These are phyloP conservation scores for Pythium sp. DNA, from an alignment of 352 stramenopile genomes.

Conservation along the genomic window DNA sequence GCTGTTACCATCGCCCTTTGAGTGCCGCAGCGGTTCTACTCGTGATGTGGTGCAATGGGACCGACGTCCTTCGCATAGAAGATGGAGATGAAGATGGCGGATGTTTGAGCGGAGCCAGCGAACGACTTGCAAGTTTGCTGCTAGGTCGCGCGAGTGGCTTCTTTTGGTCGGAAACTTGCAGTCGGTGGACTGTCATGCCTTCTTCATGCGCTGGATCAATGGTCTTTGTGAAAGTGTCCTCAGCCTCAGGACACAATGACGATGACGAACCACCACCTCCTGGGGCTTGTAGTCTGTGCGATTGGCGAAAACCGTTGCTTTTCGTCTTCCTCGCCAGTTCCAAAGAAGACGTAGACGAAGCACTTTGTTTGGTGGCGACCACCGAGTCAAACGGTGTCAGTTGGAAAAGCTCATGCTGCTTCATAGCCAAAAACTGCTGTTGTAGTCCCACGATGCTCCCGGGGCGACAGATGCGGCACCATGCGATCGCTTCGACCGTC, in stretches of 20 bases:
- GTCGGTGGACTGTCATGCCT: background rate
- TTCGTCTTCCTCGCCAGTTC: background rate
- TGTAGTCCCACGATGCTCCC: conserved; percentile 94
- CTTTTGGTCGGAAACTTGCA: background rate
- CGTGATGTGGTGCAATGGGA: background rate
- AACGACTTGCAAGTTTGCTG: background rate
- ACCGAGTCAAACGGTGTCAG: background rate
- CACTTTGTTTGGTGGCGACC: background rate
- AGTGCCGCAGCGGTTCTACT: conserved; percentile 4
- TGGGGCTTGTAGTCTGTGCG: background rate
- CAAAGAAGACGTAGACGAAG: background rate
- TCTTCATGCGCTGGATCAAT: background rate
- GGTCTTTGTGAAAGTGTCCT: background rate
- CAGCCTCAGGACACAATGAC: background rate
- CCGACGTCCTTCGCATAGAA: background rate
- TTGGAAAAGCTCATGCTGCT: conserved; percentile 61
- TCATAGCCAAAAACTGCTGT: conserved; percentile 92
- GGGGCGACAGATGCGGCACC: conserved; percentile 93
- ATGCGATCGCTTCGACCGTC: conserved; percentile 93
- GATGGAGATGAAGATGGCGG: background rate
- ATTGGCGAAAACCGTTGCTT: background rate
- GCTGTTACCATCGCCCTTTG: too few relatives aligned
- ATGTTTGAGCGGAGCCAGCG: conserved; percentile 7
- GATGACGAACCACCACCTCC: background rate
- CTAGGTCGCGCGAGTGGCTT: background rate